Conservation (phyloP, 2,329 filamentous ascomycete species). For the Microsporum ferrugineum region DNA sequence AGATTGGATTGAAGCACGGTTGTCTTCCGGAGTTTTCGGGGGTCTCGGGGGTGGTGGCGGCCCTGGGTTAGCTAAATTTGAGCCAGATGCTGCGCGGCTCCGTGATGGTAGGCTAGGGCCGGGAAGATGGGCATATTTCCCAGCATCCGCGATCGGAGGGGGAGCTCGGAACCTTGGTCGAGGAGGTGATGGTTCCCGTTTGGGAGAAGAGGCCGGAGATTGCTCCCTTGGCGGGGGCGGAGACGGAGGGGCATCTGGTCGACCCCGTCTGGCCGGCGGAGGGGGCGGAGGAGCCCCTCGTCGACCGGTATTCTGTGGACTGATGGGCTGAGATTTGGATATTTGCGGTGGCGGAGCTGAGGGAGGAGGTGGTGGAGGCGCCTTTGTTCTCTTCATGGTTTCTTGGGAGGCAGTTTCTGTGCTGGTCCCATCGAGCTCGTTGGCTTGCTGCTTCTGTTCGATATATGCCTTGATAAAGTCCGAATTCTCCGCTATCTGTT, state of each 20-base stretch:
- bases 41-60: slow-evolving; percentile 53
- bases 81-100: slow-evolving; percentile 39
- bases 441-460: slow-evolving; percentile 45
- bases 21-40: slow-evolving; percentile 57
- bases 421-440: slow-evolving; percentile 25
- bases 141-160: slow-evolving; percentile 78
- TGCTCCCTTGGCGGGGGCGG: slow-evolving; percentile 27
- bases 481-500: slow-evolving; percentile 55
- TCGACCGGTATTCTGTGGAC: slow-evolving; percentile 52
- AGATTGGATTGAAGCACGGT: slow-evolving; percentile 53
- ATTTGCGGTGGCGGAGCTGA: slow-evolving; percentile 38
- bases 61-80: slow-evolving; percentile 42
- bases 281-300: slow-evolving; percentile 52
- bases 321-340: slow-evolving; percentile 37
- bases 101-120: slow-evolving; percentile 38
- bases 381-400: slow-evolving; percentile 39
- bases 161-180: slow-evolving; percentile 69
- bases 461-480: slow-evolving; percentile 59
- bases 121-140: slow-evolving; percentile 60
- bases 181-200: slow-evolving; percentile 59
- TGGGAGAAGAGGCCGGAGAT: slow-evolving; percentile 49
- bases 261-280: slow-evolving; percentile 38
- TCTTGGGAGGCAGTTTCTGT: slow-evolving; percentile 31
- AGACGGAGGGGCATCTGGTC: slow-evolving; percentile 29
- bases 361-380: slow-evolving; percentile 54